Evolutionary conservation across 2,329 filamentous ascomycete genomes (phyloP).

Genomic region (Trichoderma sp.): DNA sequence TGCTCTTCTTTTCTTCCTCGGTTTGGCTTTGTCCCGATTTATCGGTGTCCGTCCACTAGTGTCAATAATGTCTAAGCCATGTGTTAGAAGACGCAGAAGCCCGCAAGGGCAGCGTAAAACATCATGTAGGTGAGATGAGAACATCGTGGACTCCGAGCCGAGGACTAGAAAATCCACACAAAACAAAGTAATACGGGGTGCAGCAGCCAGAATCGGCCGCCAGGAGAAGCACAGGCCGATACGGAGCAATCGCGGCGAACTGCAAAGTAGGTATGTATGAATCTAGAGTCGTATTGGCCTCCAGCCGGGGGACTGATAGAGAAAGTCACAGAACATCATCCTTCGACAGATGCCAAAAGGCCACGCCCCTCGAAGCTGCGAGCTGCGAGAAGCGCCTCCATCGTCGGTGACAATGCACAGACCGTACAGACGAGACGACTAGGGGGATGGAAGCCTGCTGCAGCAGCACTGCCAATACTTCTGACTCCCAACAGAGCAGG

Average conservation of each 20-base stretch:
- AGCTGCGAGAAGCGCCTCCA: neutral
- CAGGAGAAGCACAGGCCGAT: neutral
- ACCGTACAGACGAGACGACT: neutral
- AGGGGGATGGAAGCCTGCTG: neutral
- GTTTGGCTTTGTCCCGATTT: conserved; percentile 9
- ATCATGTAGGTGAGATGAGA: conserved; percentile 6
- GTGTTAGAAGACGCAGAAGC: neutral
- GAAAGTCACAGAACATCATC: neutral
- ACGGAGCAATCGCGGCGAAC: conserved; percentile 2
- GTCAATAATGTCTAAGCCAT: conserved; percentile 7
- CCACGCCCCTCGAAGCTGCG: neutral
- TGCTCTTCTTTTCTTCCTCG: neutral
- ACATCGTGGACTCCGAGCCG: conserved; percentile 11
- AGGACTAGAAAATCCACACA: neutral
- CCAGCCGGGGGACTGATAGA: conserved; percentile 5
- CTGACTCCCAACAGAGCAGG: conserved; percentile 1
- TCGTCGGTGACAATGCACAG: neutral
- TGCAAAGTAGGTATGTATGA: neutral
- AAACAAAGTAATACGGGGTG: neutral
- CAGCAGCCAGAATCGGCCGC: neutral
- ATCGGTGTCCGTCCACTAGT: conserved; percentile 22
- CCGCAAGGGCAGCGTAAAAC: neutral
- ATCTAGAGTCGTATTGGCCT: neutral
- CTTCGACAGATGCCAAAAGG: neutral
- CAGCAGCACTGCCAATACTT: neutral